phyloP scores from a whole-genome alignment of 2,329 filamentous ascomycete species.

The Penicillium sp. region DNA sequence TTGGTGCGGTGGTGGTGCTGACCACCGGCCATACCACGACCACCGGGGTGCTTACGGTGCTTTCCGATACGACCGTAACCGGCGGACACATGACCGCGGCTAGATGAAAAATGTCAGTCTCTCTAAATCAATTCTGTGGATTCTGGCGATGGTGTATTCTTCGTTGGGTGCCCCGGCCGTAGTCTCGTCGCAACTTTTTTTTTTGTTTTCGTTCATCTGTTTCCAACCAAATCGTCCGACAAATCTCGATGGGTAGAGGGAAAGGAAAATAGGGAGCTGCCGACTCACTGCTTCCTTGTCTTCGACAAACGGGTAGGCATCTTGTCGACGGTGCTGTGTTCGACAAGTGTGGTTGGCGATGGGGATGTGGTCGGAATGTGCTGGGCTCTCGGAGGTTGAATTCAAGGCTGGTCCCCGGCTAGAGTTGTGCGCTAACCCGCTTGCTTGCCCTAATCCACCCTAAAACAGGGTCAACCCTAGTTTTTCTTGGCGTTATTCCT shows the following conservation, averaged over 20 bases:
- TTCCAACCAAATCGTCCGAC: conserved; percentile 3
- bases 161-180: neutral
- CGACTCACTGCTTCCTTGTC: conserved; percentile 55
- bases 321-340: conserved; percentile 48
- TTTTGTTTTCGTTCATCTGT: neutral
- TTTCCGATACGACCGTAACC: conserved; percentile 98
- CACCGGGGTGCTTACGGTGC: conserved; percentile 90
- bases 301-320: conserved; percentile 58
- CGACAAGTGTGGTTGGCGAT: conserved; percentile 48
- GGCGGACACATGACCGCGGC: conserved; percentile 97
- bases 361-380: conserved; percentile 36
- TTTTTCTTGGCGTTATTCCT: conserved; percentile 14
- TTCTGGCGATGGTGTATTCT: conserved; percentile 1
- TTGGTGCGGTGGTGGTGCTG: conserved; percentile 98
- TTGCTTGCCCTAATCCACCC: conserved; percentile 44
- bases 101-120: conserved; percentile 44
- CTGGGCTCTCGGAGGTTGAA: conserved; percentile 42
- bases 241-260: conserved; percentile 18
- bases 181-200: conserved; percentile 2
- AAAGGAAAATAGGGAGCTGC: conserved; percentile 27
- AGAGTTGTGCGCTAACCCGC: conserved; percentile 44
- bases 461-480: conserved; percentile 33
- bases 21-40: conserved; percentile 91
- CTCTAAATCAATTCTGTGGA: neutral
- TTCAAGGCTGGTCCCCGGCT: conserved; percentile 38